phyloP scores from a whole-genome alignment of 23 red algal species.

The Agarophyton chilense region DNA sequence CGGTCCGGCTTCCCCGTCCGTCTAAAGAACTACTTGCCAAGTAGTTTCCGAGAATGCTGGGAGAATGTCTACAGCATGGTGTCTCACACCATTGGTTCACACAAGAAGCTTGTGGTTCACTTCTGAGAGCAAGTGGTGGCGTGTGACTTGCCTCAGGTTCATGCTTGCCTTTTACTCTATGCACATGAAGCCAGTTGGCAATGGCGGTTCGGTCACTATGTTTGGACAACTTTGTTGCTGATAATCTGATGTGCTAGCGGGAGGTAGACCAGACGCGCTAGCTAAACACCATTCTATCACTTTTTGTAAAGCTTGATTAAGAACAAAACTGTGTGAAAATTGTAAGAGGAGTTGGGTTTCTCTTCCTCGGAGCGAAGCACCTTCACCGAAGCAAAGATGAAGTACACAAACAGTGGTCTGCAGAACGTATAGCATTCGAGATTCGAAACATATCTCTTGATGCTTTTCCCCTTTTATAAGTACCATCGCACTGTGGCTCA shows the following conservation, averaged over 20 bases:
- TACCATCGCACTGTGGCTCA: too few relatives aligned
- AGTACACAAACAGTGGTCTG: too few relatives aligned
- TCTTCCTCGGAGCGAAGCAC: too few relatives aligned
- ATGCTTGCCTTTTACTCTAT: not conserved
- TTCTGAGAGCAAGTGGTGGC: not conserved
- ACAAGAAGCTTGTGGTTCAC: not conserved
- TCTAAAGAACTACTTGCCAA: not conserved
- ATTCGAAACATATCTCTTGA: too few relatives aligned
- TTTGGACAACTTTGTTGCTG: not conserved
- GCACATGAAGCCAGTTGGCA: not conserved
- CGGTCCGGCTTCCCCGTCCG: too few relatives aligned
- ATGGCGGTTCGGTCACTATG: not conserved
- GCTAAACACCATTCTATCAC: not conserved
- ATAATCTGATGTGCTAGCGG: not conserved
- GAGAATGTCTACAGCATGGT: not conserved
- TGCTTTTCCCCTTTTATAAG: too few relatives aligned
- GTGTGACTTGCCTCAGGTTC: not conserved
- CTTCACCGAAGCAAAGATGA: too few relatives aligned
- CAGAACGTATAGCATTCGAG: too few relatives aligned
- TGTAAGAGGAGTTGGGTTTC: too few relatives aligned
- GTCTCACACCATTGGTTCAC: not conserved
- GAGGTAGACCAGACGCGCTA: not conserved
- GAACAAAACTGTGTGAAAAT: not conserved
- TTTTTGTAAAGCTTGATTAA: conserved; percentile 19
- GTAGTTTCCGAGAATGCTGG: not conserved